Evolutionary conservation across 2,329 filamentous ascomycete species (phyloP).

Genomic region (Sporothrix brunneoviolacea): DNA sequence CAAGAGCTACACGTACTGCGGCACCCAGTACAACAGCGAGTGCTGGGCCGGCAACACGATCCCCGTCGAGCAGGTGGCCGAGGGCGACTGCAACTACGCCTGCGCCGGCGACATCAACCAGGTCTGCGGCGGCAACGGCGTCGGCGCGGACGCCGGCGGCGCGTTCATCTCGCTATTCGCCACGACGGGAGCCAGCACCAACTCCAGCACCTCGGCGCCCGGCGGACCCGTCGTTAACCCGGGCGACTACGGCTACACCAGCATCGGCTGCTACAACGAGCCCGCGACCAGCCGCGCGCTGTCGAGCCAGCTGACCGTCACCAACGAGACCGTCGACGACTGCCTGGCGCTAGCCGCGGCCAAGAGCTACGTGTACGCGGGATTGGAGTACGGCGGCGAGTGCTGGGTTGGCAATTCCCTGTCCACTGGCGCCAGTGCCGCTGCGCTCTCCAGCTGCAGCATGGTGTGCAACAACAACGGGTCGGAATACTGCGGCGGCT

Average conservation of each 20-base stretch:
- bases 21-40: constrained; percentile 43
- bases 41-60: constrained; percentile 49
- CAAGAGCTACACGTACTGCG: constrained; percentile 36
- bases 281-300: constrained; percentile 20
- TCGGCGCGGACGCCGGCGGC: constrained; percentile 26
- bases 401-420: constrained; percentile 16
- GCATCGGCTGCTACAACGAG: constrained; percentile 31
- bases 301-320: constrained; percentile 11
- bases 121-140: constrained; percentile 47
- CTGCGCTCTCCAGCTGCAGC: constrained; percentile 23
- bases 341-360: constrained; percentile 22
- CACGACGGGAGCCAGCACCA: constrained; percentile 23
- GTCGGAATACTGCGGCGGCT: constrained; percentile 20
- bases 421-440: constrained; percentile 12
- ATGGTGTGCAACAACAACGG: constrained; percentile 21
- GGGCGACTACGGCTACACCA: constrained; percentile 25
- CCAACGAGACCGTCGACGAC: constrained; percentile 21
- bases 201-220: constrained; percentile 14
- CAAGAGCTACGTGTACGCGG: constrained; percentile 21
- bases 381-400: constrained; percentile 28
- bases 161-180: constrained; percentile 45
- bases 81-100: constrained; percentile 43
- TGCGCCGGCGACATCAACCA: constrained; percentile 44
- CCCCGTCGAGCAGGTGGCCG: constrained; percentile 36
- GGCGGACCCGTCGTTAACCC: constrained; percentile 30